phyloP scores from a whole-genome alignment of 225 moss, liverwort and hornwort species.

The Thuidium tamariscinum region DNA sequence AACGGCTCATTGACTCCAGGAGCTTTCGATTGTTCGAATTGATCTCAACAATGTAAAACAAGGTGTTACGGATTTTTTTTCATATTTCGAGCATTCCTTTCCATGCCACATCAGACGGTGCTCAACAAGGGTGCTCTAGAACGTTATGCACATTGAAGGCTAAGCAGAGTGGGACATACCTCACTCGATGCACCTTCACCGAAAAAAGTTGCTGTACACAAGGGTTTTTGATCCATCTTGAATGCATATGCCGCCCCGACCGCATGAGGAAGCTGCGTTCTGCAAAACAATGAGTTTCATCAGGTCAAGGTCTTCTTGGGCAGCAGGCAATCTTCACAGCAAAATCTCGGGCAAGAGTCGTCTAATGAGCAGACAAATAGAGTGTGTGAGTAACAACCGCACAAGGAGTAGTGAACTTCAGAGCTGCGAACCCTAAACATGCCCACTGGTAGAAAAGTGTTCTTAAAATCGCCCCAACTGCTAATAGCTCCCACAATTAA shows the following conservation, averaged over 20 bases:
- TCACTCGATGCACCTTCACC: constrained; percentile 95
- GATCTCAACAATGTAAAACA: neutral
- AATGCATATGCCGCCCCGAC: constrained; percentile 85
- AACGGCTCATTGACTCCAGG: neutral
- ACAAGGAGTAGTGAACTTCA: neutral
- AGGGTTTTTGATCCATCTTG: constrained; percentile 60
- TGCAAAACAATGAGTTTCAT: constrained; percentile 16
- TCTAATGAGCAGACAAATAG: neutral
- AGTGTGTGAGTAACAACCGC: neutral
- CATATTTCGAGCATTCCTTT: neutral
- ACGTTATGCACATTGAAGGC: neutral
- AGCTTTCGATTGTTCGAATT: neutral
- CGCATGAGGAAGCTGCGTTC: constrained; percentile 98
- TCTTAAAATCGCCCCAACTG: neutral
- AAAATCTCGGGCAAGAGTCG: neutral
- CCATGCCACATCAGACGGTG: neutral
- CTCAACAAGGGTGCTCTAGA: neutral
- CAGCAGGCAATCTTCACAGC: neutral
- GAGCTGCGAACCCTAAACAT: neutral
- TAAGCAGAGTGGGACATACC: constrained; percentile 17
- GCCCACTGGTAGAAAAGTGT: neutral
- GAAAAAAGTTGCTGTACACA: constrained; percentile 71
- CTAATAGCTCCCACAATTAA: neutral
- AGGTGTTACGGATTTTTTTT: neutral
- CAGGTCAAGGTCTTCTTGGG: neutral